Conservation (phyloP, 805 yeast species). For the Yamadazyma laniorum region DNA sequence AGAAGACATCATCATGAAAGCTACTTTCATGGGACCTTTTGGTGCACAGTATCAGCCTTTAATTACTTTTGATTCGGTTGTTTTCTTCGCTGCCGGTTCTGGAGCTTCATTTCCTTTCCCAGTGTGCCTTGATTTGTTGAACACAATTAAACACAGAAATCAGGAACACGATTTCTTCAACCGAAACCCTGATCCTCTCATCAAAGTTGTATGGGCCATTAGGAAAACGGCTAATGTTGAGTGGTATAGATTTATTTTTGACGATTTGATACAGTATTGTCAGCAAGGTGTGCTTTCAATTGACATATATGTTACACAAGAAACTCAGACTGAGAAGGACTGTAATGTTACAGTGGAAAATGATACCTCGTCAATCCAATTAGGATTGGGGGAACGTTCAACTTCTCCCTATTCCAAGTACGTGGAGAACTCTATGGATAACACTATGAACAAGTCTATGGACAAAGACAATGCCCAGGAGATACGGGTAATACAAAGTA, state of each 20-base stretch:
- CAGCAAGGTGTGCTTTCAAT: slow-evolving; percentile 22
- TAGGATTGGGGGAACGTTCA: slow-evolving; percentile 1
- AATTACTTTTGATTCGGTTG: slow-evolving; percentile 37
- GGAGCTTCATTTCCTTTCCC: slow-evolving; percentile 50
- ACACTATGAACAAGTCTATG: slow-evolving; percentile 1
- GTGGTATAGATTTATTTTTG: slow-evolving; percentile 39
- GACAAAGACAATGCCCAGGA: slow-evolving; percentile 1
- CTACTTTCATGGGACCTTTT: slow-evolving; percentile 45
- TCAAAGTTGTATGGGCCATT: slow-evolving; percentile 36
- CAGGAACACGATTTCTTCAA: slow-evolving; percentile 28
- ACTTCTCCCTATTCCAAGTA: not conserved
- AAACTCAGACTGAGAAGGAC: slow-evolving; percentile 6
- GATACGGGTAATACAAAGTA: not conserved
- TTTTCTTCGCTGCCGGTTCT: slow-evolving; percentile 43
- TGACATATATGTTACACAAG: slow-evolving; percentile 30
- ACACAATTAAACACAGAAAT: slow-evolving; percentile 25
- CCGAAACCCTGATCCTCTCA: slow-evolving; percentile 26
- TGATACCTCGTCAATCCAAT: not conserved
- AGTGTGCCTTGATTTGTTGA: slow-evolving; percentile 39
- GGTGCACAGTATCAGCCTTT: slow-evolving; percentile 45
- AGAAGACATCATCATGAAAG: slow-evolving; percentile 26
- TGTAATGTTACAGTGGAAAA: not conserved
- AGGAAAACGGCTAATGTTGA: slow-evolving; percentile 21
- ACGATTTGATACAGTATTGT: slow-evolving; percentile 25
- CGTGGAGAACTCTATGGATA: not conserved